These are phyloP conservation scores for Xylariomycetidae sp. DNA, from an alignment of 2,329 filamentous ascomycete genomes.

Conservation along the genomic window DNA sequence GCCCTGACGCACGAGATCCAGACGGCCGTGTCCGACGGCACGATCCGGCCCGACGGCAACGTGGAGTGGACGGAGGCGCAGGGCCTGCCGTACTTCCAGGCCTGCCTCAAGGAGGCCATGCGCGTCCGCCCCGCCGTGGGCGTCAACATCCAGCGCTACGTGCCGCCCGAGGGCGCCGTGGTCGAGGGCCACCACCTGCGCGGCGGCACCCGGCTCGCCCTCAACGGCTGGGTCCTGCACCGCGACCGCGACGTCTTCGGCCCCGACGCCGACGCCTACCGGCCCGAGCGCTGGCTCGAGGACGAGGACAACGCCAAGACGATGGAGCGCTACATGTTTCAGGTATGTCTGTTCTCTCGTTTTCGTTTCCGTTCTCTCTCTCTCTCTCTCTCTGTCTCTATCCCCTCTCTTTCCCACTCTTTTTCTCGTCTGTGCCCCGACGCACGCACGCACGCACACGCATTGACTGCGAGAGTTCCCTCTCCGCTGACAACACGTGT, in stretches of 20 bases:
- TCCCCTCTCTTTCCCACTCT: background rate
- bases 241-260: constrained; percentile 46
- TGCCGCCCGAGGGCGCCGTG: constrained; percentile 46
- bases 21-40: constrained; percentile 30
- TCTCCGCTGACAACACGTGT: background rate
- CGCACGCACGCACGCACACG: background rate
- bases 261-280: constrained; percentile 44
- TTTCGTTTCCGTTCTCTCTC: too few relatives aligned
- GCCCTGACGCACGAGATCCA: constrained; percentile 40
- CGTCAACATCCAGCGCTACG: constrained; percentile 48
- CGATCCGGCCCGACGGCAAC: constrained; percentile 35
- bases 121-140: constrained; percentile 52
- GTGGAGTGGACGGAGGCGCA: constrained; percentile 45
- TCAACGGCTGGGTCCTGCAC: constrained; percentile 52
- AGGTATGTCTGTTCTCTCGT: constrained; percentile 32
- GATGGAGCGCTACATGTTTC: constrained; percentile 54
- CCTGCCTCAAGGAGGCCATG: constrained; percentile 52
- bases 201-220: constrained; percentile 47
- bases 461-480: background rate
- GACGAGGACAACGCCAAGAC: constrained; percentile 36
- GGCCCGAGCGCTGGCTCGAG: constrained; percentile 52
- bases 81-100: constrained; percentile 49
- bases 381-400: background rate
- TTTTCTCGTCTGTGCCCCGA: background rate
- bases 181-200: constrained; percentile 47